Evolutionary conservation across 305 asterid genomes (phyloP), one percentile per base, ranked within the genome.

Genomic region (Ajuga reptans): DNA sequence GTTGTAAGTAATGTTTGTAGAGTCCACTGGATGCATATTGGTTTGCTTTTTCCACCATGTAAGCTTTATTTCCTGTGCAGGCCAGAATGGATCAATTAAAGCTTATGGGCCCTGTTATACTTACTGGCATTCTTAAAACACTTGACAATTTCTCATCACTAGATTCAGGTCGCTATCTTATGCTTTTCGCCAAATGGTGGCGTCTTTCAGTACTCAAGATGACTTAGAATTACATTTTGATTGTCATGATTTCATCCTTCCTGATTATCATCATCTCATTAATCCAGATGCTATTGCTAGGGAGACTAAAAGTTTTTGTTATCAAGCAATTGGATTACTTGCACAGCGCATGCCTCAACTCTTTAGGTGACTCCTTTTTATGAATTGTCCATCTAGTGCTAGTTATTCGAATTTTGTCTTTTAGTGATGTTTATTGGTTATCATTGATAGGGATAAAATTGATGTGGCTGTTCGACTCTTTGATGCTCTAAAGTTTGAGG

Each of bases 331-430:
- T 64, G 99, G 99, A 75, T 85, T 87, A 86, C 97, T 93, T 72
- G 96, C 99, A 61, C 84, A 81, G 57, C 90, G 99, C 47, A 84
- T 90, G 99, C 99, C 97, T 77, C 91, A 86, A 76, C 97, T 93
- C 77, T 93, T 89, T 75, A 89, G 97, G 99, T 91, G 80, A 51
- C 27, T n/a, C 64, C 54, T 64, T 75, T 55, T 33, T 43, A 12
- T 33, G 71, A 51, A 57, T 66, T 55, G 29, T 53, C 47, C 54
- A 54, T 36, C 57, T 41, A 45, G 24, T 68, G 62, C 66, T 34
- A 7, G 68, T 53, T 58, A 33, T 77, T 72, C 7, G 21, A 2
- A 53, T 57, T 45, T 61, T 62, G 55, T 18, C 6, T 51, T 69
- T 76, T 46, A 33, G 15, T 80, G 72, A 70, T 29, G 45, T 59